Evolutionary conservation across 2,329 filamentous ascomycete species (phyloP).

Genomic region (Bipolaris victoriae): DNA sequence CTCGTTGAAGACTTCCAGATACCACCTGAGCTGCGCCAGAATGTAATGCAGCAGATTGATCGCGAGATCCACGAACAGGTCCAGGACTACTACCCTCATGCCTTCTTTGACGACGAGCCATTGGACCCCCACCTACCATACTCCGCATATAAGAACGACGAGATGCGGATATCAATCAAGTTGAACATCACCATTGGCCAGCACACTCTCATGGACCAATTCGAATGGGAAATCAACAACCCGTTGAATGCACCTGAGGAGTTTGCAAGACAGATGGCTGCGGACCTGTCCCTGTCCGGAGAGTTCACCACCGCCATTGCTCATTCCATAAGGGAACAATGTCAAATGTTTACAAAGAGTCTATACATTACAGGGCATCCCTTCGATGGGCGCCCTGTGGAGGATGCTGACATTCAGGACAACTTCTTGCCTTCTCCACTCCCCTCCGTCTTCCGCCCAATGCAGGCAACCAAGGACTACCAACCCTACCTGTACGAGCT

Average conservation of each 20-base stretch:
- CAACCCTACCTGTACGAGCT: conserved; percentile 93
- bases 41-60: conserved; percentile 69
- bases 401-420: conserved; percentile 85
- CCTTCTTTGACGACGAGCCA: conserved; percentile 87
- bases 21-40: conserved; percentile 67
- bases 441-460: conserved; percentile 81
- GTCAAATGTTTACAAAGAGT: conserved; percentile 90
- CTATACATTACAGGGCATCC: conserved; percentile 92
- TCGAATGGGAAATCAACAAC: conserved; percentile 99
- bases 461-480: conserved; percentile 92
- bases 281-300: conserved; percentile 86
- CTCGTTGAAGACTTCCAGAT: conserved; percentile 85
- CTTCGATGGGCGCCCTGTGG: conserved; percentile 91
- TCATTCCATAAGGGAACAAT: conserved; percentile 95
- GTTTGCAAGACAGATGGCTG: conserved; percentile 87
- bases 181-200: conserved; percentile 97
- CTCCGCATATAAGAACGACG: conserved; percentile 95
- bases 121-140: conserved; percentile 90
- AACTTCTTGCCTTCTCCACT: conserved; percentile 87
- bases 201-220: conserved; percentile 93
- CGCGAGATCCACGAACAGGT: conserved; percentile 86
- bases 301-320: conserved; percentile 98
- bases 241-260: conserved; percentile 92
- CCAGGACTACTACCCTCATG: conserved; percentile 89
- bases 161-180: conserved; percentile 96